These are phyloP conservation scores for Chionographis japonica DNA, from an alignment of 106 monocot species.

Conservation along the genomic window DNA sequence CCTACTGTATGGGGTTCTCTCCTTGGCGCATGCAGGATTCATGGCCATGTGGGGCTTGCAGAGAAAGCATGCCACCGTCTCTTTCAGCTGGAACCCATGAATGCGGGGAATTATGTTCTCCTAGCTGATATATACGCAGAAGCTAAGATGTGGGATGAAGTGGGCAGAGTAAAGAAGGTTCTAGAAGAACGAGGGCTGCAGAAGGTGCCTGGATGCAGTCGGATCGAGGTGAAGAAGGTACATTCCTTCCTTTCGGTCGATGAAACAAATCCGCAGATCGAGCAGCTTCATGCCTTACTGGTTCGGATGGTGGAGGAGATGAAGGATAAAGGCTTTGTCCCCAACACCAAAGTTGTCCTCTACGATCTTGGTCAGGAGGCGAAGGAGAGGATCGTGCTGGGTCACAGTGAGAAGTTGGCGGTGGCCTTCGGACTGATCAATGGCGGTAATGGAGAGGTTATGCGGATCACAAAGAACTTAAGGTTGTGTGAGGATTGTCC, in stretches of 20 bases:
- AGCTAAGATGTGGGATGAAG: constrained; percentile 48
- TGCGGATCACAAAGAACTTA: constrained; percentile 65
- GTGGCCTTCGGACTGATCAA: constrained; percentile 65
- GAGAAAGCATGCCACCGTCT: constrained; percentile 47
- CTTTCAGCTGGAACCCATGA: constrained; percentile 58
- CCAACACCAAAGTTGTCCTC: constrained; percentile 48
- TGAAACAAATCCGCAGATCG: constrained; percentile 42
- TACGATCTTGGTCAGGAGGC: constrained; percentile 54
- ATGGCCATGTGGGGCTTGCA: constrained; percentile 46
- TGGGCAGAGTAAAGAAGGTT: constrained; percentile 33
- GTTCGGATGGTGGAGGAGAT: constrained; percentile 35
- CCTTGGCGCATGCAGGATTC: constrained; percentile 64
- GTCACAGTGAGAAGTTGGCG: constrained; percentile 76
- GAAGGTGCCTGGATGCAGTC: constrained; percentile 60
- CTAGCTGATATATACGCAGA: constrained; percentile 49
- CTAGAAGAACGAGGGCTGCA: constrained; percentile 35
- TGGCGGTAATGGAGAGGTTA: constrained; percentile 34
- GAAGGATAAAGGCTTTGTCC: constrained; percentile 53
- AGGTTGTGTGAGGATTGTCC: constrained; percentile 77
- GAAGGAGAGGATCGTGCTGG: constrained; percentile 60
- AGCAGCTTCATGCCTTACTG: constrained; percentile 46
- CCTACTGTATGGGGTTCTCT: constrained; percentile 68
- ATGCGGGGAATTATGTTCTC: constrained; percentile 68
- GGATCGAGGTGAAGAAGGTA: constrained; percentile 51
- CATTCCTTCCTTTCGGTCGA: constrained; percentile 50